Base-by-base conservation (phyloP, 1,284 basidiomycete species). In the Trichosporon inkin region DNA sequence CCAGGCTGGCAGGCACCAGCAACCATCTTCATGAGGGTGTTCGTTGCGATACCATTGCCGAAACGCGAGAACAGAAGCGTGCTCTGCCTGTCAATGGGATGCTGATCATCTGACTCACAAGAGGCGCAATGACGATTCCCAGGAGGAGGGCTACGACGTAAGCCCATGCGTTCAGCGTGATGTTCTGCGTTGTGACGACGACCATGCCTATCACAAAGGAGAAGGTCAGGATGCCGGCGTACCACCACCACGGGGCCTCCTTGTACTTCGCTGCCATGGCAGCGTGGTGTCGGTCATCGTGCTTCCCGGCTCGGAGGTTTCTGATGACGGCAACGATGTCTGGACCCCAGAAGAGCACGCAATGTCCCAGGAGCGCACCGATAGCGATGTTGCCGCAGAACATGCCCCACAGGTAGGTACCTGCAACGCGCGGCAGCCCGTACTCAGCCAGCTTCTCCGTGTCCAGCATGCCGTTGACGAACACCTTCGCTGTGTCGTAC, bases 351-450 rank as follows among this genome's bases (percentile, higher is more conserved):
- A 73, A 77, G 13, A 77, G 37, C 19, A 69, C 72, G 6, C 77
- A 68, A 69, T 87, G 86, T 0, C 83, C 81, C 58, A 88, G 81
- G 16, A 87, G 75, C 13, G 82, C 85, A 16, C 86, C 86, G 58
- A 87, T 84, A 83, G 72, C 71, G 1, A 63, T 44, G 40, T 65
- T 71, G 6, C 60, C 54, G 1, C 79, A 81, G 40, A 86, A 70
- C 69, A 83, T 83, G 1, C 71, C 57, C 84, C 84, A 87, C 0
- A 83, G 83, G 67, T 84, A 84, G 3, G 84, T 84, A 52, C 64
- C 67, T 0, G 69, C 62, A 2, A 76, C 51, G 20, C 61, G 64
- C 1, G 74, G 74, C 14, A 69, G 60, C 11, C 74, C 73, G 17
- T 66, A 61, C 34, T 24, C 32, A 2, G 63, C 66, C 10, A 75